Evolutionary conservation across 2,329 filamentous ascomycete species (phyloP).

Genomic region (Colletotrichum musicola): DNA sequence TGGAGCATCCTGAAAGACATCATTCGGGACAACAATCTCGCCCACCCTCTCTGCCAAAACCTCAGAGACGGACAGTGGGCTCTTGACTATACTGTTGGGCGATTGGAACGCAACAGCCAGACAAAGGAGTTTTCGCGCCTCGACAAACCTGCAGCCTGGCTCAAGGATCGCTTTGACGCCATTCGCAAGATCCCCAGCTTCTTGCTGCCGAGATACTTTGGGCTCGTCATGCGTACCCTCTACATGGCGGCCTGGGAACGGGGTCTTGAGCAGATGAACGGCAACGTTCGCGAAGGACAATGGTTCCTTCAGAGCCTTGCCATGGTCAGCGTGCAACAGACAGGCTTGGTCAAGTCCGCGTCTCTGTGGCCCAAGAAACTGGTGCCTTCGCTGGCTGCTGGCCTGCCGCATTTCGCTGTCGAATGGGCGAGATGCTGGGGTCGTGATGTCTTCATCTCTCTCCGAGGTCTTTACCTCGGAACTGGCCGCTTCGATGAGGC

Average conservation of each 20-base stretch:
- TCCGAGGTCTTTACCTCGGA: slow-evolving; percentile 90
- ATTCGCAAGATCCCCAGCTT: slow-evolving; percentile 89
- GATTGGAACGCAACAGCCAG: slow-evolving; percentile 79
- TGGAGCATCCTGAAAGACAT: slow-evolving; percentile 92
- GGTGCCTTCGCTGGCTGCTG: slow-evolving; percentile 90
- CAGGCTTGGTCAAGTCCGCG: slow-evolving; percentile 88
- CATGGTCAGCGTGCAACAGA: slow-evolving; percentile 93
- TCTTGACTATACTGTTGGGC: slow-evolving; percentile 85
- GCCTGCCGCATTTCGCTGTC: slow-evolving; percentile 91
- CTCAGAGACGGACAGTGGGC: slow-evolving; percentile 93
- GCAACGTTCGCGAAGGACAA: slow-evolving; percentile 83
- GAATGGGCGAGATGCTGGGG: slow-evolving; percentile 98
- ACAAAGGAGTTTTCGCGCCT: slow-evolving; percentile 73
- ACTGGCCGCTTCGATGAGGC: slow-evolving; percentile 91
- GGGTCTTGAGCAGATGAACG: slow-evolving; percentile 82
- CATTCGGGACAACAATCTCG: slow-evolving; percentile 89
- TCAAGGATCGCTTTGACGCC: slow-evolving; percentile 86
- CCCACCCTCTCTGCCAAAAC: slow-evolving; percentile 93
- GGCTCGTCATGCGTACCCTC: slow-evolving; percentile 86
- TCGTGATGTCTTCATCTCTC: slow-evolving; percentile 95
- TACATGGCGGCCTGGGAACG: slow-evolving; percentile 87
- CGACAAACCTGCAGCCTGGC: slow-evolving; percentile 77
- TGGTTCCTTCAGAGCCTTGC: slow-evolving; percentile 89
- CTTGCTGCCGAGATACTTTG: slow-evolving; percentile 92
- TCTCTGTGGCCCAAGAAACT: slow-evolving; percentile 89